phyloP scores from a whole-genome alignment of 768 basidiomycete genomes.

The Collybia sordida region DNA sequence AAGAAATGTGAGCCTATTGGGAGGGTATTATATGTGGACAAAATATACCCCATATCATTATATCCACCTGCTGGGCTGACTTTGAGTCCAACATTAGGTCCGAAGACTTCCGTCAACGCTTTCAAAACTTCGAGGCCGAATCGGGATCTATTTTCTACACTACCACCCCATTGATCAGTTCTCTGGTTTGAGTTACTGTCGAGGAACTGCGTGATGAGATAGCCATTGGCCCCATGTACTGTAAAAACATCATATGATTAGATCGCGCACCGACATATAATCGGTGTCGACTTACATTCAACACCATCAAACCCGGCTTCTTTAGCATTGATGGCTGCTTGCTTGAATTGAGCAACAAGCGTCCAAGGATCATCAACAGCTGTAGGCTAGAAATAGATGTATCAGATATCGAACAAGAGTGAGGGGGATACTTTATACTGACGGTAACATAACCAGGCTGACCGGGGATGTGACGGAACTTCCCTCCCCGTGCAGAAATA shows the following conservation, averaged over 20 bases:
- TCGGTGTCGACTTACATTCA: conserved; percentile 32
- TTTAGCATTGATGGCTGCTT: conserved; percentile 47
- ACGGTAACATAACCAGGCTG: conserved; percentile 39
- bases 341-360: conserved; percentile 36
- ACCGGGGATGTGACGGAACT: conserved; percentile 38
- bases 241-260: neutral
- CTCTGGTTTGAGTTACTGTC: conserved; percentile 49
- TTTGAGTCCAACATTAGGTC: conserved; percentile 44
- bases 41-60: conserved; percentile 42
- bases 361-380: conserved; percentile 39
- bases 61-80: conserved; percentile 42
- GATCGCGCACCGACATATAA: neutral
- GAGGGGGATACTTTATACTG: conserved; percentile 10
- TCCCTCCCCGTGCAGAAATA: conserved; percentile 39
- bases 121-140: conserved; percentile 54
- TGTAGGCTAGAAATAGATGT: conserved; percentile 28
- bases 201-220: conserved; percentile 49
- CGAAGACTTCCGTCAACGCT: conserved; percentile 38
- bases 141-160: conserved; percentile 51
- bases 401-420: neutral
- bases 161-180: conserved; percentile 62
- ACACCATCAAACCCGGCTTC: conserved; percentile 59
- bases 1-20: neutral
- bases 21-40: neutral
- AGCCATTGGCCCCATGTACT: conserved; percentile 47